Evolutionary conservation across 148 eudicot species (phyloP), one percentile per base, ranked within the genome.

Genomic region (Chenopodium quinoa): DNA sequence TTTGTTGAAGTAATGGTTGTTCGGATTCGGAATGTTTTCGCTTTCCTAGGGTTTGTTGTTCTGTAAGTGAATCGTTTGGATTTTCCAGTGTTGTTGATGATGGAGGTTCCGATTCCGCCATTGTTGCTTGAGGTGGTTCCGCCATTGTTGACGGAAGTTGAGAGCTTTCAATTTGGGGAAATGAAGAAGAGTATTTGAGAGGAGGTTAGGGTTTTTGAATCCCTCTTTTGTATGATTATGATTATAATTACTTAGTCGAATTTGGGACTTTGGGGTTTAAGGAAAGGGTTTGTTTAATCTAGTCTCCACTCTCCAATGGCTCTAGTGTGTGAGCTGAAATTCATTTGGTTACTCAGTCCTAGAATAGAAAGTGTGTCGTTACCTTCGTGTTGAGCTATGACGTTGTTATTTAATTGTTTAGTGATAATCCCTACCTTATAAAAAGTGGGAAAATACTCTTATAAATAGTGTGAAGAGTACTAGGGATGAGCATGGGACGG

Each of bases 1-100:
- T 69, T 62, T 75, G 75, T 22, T 20, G 66, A 7, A 27, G 66
- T 13, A 50, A 11, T 80, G 20, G 52, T 34, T 34, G 25, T 62
- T 68, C 54, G 69, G 75, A 11, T 75, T 83, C 90, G 1, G 86
- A 73, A 78, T 76, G 74, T 81, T 89, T 91, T 73, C 93, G 71
- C 84, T 91, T 91, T 69, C 86, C 85, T 25, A 82, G 82, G 58
- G 44, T 58, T 48, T 31, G 73, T 14, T 65, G 77, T 23, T 72
- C 77, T 20, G 29, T 7, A 25, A 12, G 54, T 9, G 37, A 40
- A 14, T 40, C 44, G 68, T 11, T 1, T 56, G 68, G 19, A 64
- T 34, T 54, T 3, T 4, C 7, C 10, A 34, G 6, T 34, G 63
- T 29, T 62, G 78, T 22, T 62, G 74, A 20, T 44, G 75, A 37